Base-by-base conservation (phyloP, 1,284 basidiomycete genomes). In the Somion occarium region DNA sequence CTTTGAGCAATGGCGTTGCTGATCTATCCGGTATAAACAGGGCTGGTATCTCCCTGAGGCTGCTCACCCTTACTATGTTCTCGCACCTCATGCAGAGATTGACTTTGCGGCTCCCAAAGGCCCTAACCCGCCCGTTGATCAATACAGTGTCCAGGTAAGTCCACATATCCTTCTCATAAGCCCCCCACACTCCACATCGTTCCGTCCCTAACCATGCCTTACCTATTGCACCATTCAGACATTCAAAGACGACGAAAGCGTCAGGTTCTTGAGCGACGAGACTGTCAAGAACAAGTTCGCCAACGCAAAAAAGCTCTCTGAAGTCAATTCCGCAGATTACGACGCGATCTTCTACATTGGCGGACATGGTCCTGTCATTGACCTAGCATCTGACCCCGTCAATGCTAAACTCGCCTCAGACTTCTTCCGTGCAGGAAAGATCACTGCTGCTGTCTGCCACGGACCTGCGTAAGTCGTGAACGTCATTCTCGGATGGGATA, bases 321-420 rank as follows among this genome's bases (percentile, higher is more conserved):
- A 83, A 1, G 75, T 91, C 58, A 74, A 79, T 47, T 68, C 66
- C 2, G 64, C 70, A 12, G 80, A 87, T 56, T 93, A 88, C 61
- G 82, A 77, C 50, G 89, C 82, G 12, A 71, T 93, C 54, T 92
- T 89, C 69, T 89, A 89, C 64, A 76, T 87, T 48, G 90, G 90
- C 42, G 90, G 83, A 26, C 85, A 88, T 60, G 85, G 85, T 2
- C 85, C 87, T 13, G 78, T 84, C 44, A 70, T 90, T 44, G 88
- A 90, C 64, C 73, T 91, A 20, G 67, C 87, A 1, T 59, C 59
- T 22, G 82, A 90, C 66, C 65, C 73, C 1, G 66, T 69, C 39
- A 86, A 85, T 67, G 75, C 73, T 57, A 74, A 78, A 57, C 73
- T 89, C 42, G 78, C 77, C 76, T 76, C 25, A 68, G 81, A 83